These are phyloP conservation scores for Psidium guajava DNA, from an alignment of 345 rosid genomes.

Conservation along the genomic window DNA sequence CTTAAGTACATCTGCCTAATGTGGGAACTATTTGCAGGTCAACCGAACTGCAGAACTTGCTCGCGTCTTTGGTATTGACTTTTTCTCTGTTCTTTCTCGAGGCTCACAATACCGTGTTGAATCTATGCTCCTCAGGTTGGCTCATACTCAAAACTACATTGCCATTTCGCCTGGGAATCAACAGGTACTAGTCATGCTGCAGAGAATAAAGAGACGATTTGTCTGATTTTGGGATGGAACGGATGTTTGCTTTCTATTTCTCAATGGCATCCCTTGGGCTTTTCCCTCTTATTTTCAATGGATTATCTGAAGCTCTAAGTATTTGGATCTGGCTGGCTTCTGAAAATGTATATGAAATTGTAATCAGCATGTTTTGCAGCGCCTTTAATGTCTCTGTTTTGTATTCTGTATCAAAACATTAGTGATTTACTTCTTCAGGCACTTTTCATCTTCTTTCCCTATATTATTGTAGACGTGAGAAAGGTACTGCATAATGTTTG, in stretches of 20 bases:
- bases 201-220: not conserved
- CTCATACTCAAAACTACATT: slow-evolving; percentile 89
- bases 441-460: not conserved
- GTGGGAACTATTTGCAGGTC: slow-evolving; percentile 43
- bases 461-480: not conserved
- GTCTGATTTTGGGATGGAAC: not conserved
- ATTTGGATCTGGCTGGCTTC: not conserved
- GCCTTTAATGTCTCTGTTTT: not conserved
- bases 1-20: not conserved
- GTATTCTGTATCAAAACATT: not conserved
- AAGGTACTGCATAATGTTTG: not conserved
- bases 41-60: slow-evolving; percentile 98
- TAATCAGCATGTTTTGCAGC: not conserved
- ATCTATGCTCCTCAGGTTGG: slow-evolving; percentile 92
- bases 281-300: not conserved
- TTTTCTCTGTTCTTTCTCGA: slow-evolving; percentile 96
- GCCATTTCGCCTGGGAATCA: slow-evolving; percentile 90
- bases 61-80: slow-evolving; percentile 93
- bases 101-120: slow-evolving; percentile 98
- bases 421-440: not conserved
- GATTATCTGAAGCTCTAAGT: not conserved
- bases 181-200: slow-evolving; percentile 41
- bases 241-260: not conserved
- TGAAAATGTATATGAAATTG: not conserved
- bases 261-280: not conserved